Percentiles rank a stretch among this genome's conserved stretches.
phyloP scores from a whole-genome alignment of 108 stramenopile species.

The Conticribra guillardii region DNA sequence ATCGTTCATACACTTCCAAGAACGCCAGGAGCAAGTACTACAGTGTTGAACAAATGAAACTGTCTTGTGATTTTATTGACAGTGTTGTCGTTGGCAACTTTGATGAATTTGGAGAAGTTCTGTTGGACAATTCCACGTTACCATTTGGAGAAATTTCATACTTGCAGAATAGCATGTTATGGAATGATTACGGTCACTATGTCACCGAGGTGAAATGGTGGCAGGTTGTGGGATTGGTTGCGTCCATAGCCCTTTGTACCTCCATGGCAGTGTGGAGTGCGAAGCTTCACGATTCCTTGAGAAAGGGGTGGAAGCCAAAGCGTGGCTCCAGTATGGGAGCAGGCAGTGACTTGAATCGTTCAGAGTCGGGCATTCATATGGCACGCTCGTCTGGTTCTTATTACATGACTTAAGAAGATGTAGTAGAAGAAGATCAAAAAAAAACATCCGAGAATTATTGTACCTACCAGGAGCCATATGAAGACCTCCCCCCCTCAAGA shows the following conservation, averaged over 20 bases:
- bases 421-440: too few relatives aligned
- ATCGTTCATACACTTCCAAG: constrained; percentile 24
- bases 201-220: constrained; percentile 28
- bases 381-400: constrained; percentile 5
- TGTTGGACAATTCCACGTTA: constrained; percentile 45
- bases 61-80: constrained; percentile 72
- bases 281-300: constrained; percentile 34
- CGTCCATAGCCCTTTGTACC: constrained; percentile 16
- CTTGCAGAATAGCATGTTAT: neutral
- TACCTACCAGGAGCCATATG: too few relatives aligned
- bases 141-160: constrained; percentile 1
- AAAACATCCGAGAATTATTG: too few relatives aligned
- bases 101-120: constrained; percentile 62
- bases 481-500: too few relatives aligned
- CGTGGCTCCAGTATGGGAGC: neutral
- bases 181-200: constrained; percentile 14
- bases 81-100: constrained; percentile 72
- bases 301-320: constrained; percentile 44
- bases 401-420: constrained; percentile 24
- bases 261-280: constrained; percentile 19
- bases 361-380: constrained; percentile 28
- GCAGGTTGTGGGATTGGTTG: constrained; percentile 34
- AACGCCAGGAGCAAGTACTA: constrained; percentile 35
- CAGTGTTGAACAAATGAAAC: constrained; percentile 44
- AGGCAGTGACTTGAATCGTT: constrained; percentile 3